Percentiles rank a stretch among this genome's conserved stretches.
Conservation (phyloP, 164 flowering plant species). For the Aristolochia californica region DNA sequence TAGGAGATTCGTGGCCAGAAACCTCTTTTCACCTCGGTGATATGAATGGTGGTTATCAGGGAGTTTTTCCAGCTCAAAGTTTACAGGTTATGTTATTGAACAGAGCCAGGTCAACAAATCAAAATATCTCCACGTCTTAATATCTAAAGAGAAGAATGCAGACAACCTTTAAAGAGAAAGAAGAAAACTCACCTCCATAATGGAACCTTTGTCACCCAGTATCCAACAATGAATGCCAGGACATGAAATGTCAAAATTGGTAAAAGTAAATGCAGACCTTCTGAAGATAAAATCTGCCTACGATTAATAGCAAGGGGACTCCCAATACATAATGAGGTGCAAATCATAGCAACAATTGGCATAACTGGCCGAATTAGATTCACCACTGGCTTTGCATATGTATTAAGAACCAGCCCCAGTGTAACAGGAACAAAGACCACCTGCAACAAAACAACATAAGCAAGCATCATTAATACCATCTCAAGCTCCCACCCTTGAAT, state of each 20-base stretch:
- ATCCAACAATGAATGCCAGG: constrained; percentile 58
- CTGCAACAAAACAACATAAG: constrained; percentile 27
- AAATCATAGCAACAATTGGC: constrained; percentile 94
- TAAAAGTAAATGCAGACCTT: constrained; percentile 59
- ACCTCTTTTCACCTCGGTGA: too few relatives aligned
- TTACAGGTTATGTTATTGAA: too few relatives aligned
- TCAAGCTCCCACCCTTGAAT: not conserved
- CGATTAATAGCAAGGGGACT: constrained; percentile 91
- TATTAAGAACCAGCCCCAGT: constrained; percentile 72
- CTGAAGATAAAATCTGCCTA: constrained; percentile 57
- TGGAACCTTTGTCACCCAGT: constrained; percentile 77
- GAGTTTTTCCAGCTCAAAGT: too few relatives aligned
- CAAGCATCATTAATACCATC: not conserved
- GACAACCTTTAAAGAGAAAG: not conserved
- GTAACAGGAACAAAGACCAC: constrained; percentile 81
- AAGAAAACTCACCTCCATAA: constrained; percentile 44
- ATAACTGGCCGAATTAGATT: constrained; percentile 58
- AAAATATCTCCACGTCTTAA: too few relatives aligned
- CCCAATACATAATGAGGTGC: constrained; percentile 91
- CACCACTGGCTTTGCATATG: constrained; percentile 82
- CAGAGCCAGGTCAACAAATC: too few relatives aligned
- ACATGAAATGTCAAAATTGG: constrained; percentile 79
- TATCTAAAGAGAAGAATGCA: not conserved
- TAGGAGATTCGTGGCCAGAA: too few relatives aligned
- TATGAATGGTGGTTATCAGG: too few relatives aligned